Evolutionary conservation across 1,284 basidiomycete genomes (phyloP).

Genomic region (Phlebopus sp.): DNA sequence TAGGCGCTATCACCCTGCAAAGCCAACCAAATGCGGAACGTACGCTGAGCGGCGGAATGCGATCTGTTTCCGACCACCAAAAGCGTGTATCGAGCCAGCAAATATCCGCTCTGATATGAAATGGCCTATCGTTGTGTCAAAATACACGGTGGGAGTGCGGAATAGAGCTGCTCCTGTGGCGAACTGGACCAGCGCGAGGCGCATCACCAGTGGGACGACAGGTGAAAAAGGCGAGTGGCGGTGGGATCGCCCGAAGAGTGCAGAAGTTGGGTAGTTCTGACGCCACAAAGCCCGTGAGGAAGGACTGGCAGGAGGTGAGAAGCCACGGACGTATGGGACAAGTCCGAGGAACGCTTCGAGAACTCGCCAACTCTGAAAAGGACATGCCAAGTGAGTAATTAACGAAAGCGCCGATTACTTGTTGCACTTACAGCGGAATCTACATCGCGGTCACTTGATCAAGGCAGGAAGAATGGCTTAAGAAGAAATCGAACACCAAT

Average conservation of each 20-base stretch:
- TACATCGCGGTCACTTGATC: slow-evolving; percentile 19
- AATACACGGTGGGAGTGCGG: too few species aligned
- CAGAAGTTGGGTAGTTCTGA: slow-evolving; percentile 13
- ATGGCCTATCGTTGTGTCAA: too few species aligned
- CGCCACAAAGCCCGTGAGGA: slow-evolving; percentile 30
- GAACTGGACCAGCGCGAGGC: not conserved
- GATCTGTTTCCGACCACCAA: slow-evolving; percentile 16
- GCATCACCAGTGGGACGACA: not conserved
- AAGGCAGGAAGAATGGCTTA: slow-evolving; percentile 15
- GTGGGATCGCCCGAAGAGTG: slow-evolving; percentile 22
- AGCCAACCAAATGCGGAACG: slow-evolving; percentile 21
- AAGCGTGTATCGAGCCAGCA: slow-evolving; percentile 3
- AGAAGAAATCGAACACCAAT: slow-evolving; percentile 20
- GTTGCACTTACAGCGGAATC: slow-evolving; percentile 9
- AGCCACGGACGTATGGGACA: slow-evolving; percentile 33
- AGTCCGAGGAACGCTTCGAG: slow-evolving; percentile 34
- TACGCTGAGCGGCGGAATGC: slow-evolving; percentile 23
- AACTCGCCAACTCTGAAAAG: slow-evolving; percentile 27
- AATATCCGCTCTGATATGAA: not conserved
- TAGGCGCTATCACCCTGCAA: slow-evolving; percentile 11
- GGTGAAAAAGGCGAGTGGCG: slow-evolving; percentile 9
- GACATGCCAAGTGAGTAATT: slow-evolving; percentile 21
- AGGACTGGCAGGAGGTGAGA: slow-evolving; percentile 23
- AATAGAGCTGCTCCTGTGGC: too few species aligned
- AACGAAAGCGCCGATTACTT: slow-evolving; percentile 6